These are phyloP conservation scores for Acrocalymma vagum DNA, from an alignment of 2,329 filamentous ascomycete species.

Conservation along the genomic window DNA sequence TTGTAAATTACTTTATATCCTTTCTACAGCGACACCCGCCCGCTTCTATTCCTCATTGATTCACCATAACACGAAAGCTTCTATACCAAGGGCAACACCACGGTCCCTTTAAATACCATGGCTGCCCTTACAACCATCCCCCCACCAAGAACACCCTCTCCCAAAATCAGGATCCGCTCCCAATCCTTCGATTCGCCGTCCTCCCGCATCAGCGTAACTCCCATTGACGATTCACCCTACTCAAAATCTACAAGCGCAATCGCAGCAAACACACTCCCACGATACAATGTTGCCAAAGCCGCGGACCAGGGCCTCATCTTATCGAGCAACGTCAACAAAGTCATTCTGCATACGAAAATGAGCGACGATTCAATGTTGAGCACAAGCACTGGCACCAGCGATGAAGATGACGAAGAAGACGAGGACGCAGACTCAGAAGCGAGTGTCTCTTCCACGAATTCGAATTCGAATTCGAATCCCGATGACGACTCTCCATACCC, in stretches of 20 bases:
- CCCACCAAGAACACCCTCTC: slow-evolving; percentile 43
- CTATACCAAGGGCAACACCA: background rate
- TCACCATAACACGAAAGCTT: too few relatives aligned
- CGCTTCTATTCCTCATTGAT: too few relatives aligned
- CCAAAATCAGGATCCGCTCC: slow-evolving; percentile 46
- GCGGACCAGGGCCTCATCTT: slow-evolving; percentile 19
- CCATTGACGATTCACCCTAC: slow-evolving; percentile 42
- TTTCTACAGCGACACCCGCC: too few relatives aligned
- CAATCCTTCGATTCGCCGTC: slow-evolving; percentile 46
- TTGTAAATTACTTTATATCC: too few relatives aligned
- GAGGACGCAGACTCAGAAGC: too few relatives aligned
- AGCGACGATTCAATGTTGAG: slow-evolving; percentile 38
- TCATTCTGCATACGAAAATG: slow-evolving; percentile 40
- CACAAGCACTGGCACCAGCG: too few relatives aligned
- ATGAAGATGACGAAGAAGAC: too few relatives aligned
- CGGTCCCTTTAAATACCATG: slow-evolving; percentile 17
- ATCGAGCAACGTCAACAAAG: slow-evolving; percentile 17
- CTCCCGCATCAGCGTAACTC: slow-evolving; percentile 36
- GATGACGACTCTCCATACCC: slow-evolving; percentile 15
- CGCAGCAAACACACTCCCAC: slow-evolving; percentile 18
- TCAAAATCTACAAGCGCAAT: slow-evolving; percentile 46
- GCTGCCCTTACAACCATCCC: slow-evolving; percentile 24
- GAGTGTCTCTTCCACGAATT: too few relatives aligned
- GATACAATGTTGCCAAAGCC: slow-evolving; percentile 30
- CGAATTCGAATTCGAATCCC: slow-evolving; percentile 24